Percentiles rank a stretch among this genome's conserved stretches.
phyloP scores from a whole-genome alignment of 2,329 filamentous ascomycete species.

The Alternaria solani region DNA sequence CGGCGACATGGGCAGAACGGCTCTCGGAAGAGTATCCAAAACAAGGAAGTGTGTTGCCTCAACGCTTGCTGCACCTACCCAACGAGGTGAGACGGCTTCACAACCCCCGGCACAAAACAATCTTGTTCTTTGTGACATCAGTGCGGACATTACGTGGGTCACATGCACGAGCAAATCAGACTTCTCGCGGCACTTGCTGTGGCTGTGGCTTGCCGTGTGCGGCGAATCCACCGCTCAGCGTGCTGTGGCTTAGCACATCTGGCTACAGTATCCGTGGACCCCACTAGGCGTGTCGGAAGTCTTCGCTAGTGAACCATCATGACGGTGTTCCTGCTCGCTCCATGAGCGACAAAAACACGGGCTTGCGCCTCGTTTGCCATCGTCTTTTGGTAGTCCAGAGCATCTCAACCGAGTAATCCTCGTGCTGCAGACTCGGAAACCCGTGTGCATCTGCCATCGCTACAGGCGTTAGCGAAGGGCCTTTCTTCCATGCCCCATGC shows the following conservation, averaged over 20 bases:
- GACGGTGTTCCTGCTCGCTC: conserved; percentile 22
- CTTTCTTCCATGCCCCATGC: conserved; percentile 25
- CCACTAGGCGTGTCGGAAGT: not conserved
- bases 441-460: conserved; percentile 27
- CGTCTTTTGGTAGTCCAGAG: conserved; percentile 21
- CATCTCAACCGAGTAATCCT: conserved; percentile 23
- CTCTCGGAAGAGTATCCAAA: conserved; percentile 13
- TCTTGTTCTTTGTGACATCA: conserved; percentile 13
- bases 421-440: conserved; percentile 24
- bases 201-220: conserved; percentile 28
- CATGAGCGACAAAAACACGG: conserved; percentile 8
- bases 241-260: conserved; percentile 22
- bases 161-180: conserved; percentile 30
- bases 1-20: conserved; percentile 19
- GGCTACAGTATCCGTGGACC: conserved; percentile 12
- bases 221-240: conserved; percentile 30
- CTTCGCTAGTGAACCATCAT: conserved; percentile 20
- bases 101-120: not conserved
- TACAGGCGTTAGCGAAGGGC: conserved; percentile 31
- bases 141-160: conserved; percentile 10
- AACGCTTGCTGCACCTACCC: conserved; percentile 10
- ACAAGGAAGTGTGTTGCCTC: conserved; percentile 12
- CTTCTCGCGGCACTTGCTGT: conserved; percentile 23
- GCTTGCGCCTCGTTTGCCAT: conserved; percentile 25
- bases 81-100: not conserved